Conservation (phyloP, 1,284 basidiomycete species). For the Phaffia rhodozyma region DNA sequence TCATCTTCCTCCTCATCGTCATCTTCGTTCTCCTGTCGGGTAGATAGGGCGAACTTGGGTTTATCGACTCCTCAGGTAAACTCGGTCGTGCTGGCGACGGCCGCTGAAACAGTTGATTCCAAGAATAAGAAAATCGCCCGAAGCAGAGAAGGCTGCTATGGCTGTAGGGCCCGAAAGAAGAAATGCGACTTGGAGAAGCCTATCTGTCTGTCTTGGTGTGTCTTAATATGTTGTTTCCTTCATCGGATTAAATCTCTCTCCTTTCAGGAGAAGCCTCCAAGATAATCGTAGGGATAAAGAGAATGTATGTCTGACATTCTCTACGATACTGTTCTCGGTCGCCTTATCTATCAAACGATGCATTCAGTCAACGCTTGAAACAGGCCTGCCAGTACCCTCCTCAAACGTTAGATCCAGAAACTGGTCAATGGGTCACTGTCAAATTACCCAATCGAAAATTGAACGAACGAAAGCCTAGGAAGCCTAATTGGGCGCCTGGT, state of each 20-base stretch:
- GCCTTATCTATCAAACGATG: not conserved
- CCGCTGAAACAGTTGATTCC: no score
- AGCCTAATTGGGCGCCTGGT: no score
- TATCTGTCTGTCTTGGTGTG: conserved; percentile 5
- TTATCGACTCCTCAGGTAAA: no score
- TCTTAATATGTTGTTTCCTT: not conserved
- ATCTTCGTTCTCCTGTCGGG: no score
- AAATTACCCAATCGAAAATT: conserved; percentile 7
- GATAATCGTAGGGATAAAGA: not conserved
- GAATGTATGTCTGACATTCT: not conserved
- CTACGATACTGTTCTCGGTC: not conserved
- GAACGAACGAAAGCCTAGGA: no score
- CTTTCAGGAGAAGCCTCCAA: not conserved
- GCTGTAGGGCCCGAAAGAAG: conserved; percentile 3
- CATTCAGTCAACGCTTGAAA: not conserved
- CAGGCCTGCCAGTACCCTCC: conserved; percentile 12
- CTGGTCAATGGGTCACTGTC: conserved; percentile 14
- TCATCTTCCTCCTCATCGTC: no score
- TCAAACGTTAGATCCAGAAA: not conserved
- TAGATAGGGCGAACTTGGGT: no score
- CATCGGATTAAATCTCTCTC: no score
- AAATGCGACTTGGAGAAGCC: conserved; percentile 1
- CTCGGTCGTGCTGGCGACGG: no score
- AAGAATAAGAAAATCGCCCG: no score
- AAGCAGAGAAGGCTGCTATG: no score